Evolutionary conservation across 441 rosid species (phyloP).

Genomic region (California macrophylla): DNA sequence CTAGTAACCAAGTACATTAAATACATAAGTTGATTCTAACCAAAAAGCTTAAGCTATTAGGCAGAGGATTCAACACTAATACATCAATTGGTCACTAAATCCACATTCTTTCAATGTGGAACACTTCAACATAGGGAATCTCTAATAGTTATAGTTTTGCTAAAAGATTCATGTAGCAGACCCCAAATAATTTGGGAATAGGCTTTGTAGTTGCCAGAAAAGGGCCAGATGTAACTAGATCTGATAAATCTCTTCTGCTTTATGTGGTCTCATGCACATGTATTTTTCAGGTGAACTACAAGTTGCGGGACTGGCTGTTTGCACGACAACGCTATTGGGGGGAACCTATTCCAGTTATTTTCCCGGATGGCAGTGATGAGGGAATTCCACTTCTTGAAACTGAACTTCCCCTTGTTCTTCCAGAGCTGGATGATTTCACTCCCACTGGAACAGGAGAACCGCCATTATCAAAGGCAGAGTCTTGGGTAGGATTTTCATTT

Average conservation of each 20-base stretch:
- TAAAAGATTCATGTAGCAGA: background rate
- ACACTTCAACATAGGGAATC: background rate
- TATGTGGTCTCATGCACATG: conserved; percentile 10
- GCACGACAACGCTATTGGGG: conserved; percentile 99
- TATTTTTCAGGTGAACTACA: conserved; percentile 66
- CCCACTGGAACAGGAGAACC: conserved; percentile 95
- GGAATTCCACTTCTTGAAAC: conserved; percentile 57
- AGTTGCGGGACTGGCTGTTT: conserved; percentile 96
- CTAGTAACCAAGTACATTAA: too few relatives aligned
- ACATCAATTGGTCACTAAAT: background rate
- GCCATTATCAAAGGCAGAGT: conserved; percentile 68
- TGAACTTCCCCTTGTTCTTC: conserved; percentile 76
- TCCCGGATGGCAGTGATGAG: conserved; percentile 59
- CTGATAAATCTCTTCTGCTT: background rate
- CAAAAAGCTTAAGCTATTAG: too few relatives aligned
- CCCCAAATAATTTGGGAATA: background rate
- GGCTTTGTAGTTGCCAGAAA: background rate
- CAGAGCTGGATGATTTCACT: conserved; percentile 86
- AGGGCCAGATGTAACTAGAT: conserved; percentile 10
- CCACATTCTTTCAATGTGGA: background rate
- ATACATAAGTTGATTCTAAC: too few relatives aligned
- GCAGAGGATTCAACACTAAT: too few relatives aligned
- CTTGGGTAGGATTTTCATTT: conserved; percentile 49
- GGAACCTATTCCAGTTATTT: conserved; percentile 85
- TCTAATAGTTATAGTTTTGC: background rate